Conservation (phyloP, 2,329 filamentous ascomycete species). For the Dryadomyces sulphureus region DNA sequence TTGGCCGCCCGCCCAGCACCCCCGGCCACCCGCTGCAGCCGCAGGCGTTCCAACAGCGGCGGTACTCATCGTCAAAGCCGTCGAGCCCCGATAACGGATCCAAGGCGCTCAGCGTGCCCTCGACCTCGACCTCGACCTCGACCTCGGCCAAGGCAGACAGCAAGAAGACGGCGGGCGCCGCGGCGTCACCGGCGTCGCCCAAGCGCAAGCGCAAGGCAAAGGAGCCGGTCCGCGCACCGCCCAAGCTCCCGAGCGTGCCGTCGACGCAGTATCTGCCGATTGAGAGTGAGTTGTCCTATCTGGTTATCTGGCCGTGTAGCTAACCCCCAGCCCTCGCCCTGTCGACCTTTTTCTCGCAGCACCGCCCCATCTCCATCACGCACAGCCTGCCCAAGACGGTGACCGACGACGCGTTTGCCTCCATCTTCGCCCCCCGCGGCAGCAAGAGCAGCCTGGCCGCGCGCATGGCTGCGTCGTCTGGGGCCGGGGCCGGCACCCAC, state of each 20-base stretch:
- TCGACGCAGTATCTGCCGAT: constrained; percentile 58
- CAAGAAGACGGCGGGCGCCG: constrained; percentile 6
- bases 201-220: constrained; percentile 47
- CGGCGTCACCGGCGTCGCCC: constrained; percentile 5
- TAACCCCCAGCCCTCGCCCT: constrained; percentile 57
- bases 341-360: constrained; percentile 89
- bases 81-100: constrained; percentile 43
- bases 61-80: constrained; percentile 48
- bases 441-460: constrained; percentile 15
- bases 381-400: constrained; percentile 62
- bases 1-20: too few species aligned
- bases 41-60: constrained; percentile 10
- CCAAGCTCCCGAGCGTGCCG: constrained; percentile 57
- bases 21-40: neutral
- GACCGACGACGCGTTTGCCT: constrained; percentile 61
- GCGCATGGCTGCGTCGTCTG: constrained; percentile 63
- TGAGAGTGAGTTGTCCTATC: constrained; percentile 35
- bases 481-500: constrained; percentile 26
- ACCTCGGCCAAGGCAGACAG: neutral
- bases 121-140: constrained; percentile 21
- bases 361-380: constrained; percentile 83
- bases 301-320: neutral
- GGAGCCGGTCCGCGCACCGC: constrained; percentile 22
- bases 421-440: constrained; percentile 56
- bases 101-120: constrained; percentile 30